A percentile compares a stretch with the other conserved stretches of the same genome.
These are phyloP conservation scores for Mrakia frigida DNA, from an alignment of 768 basidiomycete genomes.

Conservation along the genomic window DNA sequence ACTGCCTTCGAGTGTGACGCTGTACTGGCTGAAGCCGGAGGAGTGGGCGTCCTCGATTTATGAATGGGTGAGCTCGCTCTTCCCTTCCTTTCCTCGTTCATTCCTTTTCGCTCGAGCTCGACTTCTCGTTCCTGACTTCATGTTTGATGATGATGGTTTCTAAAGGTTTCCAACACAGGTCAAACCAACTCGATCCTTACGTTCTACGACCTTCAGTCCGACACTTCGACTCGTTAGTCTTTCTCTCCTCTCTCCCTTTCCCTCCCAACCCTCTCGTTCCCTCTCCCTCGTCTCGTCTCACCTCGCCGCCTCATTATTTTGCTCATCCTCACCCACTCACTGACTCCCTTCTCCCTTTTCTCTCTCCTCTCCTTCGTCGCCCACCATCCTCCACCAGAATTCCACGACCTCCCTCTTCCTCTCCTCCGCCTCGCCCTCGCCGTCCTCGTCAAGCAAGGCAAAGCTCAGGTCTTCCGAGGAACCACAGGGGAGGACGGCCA, in stretches of 20 bases:
- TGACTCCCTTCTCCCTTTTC: neutral
- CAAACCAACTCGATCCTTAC: slow-evolving; percentile 46
- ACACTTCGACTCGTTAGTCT: slow-evolving; percentile 6
- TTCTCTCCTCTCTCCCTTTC: neutral
- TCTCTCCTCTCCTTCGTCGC: too few species aligned
- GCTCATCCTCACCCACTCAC: too few species aligned
- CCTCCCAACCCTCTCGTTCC: neutral
- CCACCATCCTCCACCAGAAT: slow-evolving; percentile 39
- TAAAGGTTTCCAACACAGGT: slow-evolving; percentile 45
- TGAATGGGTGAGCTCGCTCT: slow-evolving; percentile 44
- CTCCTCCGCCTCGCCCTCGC: slow-evolving; percentile 45
- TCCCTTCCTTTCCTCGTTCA: neutral
- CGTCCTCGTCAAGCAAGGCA: slow-evolving; percentile 45
- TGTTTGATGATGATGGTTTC: neutral
- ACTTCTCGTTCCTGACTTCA: neutral
- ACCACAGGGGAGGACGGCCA: slow-evolving; percentile 39
- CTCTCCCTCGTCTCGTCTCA: neutral
- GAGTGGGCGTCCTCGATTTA: slow-evolving; percentile 48
- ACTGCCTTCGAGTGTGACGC: slow-evolving; percentile 40
- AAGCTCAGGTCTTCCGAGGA: slow-evolving; percentile 47
- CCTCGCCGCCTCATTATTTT: too few species aligned
- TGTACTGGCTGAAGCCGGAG: slow-evolving; percentile 47
- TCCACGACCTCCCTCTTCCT: slow-evolving; percentile 43
- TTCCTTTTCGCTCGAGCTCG: neutral
- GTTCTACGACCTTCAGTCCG: slow-evolving; percentile 46